A percentile compares a stretch with the other conserved stretches of the same genome.
These are phyloP conservation scores for Solidago caesia DNA, from an alignment of 129 eudicot genomes.

Conservation along the genomic window DNA sequence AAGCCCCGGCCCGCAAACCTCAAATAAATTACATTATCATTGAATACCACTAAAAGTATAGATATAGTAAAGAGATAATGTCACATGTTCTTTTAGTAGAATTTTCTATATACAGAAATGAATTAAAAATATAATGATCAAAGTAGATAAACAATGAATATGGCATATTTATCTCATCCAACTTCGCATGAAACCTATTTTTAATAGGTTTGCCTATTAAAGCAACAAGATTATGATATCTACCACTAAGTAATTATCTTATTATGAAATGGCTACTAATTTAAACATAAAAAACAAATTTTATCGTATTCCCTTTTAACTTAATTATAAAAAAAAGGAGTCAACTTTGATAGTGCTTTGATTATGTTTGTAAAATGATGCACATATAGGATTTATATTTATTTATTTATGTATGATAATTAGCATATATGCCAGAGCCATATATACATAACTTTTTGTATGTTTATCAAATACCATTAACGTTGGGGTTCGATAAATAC, in stretches of 20 bases:
- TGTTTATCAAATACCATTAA: background rate
- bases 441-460: too few species aligned
- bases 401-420: too few species aligned
- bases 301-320: background rate
- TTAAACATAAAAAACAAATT: background rate
- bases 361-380: background rate
- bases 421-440: too few species aligned
- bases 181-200: conserved; percentile 26
- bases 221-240: background rate
- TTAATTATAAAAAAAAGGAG: background rate
- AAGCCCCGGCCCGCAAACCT: too few species aligned
- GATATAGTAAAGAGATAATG: background rate
- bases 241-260: conserved; percentile 14
- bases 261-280: conserved; percentile 1
- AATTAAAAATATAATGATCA: conserved; percentile 14
- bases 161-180: conserved; percentile 7
- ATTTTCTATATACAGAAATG: background rate
- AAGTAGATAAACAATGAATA: conserved; percentile 13
- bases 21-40: too few species aligned
- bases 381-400: background rate
- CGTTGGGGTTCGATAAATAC: background rate
- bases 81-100: conserved; percentile 17
- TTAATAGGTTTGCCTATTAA: conserved; percentile 24
- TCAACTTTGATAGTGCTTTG: background rate
- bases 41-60: too few species aligned